Conservation (phyloP, 2,329 filamentous ascomycete species). For the Pseudocercospora eumusae region DNA sequence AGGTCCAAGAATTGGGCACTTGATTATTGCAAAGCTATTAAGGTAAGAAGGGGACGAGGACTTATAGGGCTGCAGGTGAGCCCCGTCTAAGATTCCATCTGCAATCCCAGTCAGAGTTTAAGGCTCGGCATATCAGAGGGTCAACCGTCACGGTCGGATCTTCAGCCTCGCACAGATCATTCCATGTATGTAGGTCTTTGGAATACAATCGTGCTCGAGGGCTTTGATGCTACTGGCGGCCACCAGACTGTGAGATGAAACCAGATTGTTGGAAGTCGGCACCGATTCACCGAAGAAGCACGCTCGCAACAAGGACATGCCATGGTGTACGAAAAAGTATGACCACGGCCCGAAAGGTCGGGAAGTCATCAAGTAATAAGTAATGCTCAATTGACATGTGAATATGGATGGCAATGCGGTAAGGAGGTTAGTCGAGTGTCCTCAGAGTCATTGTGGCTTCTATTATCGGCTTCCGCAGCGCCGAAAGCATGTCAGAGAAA, state of each 20-base stretch:
- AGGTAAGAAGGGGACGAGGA: neutral
- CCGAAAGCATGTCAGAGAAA: too few relatives aligned
- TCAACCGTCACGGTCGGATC: neutral
- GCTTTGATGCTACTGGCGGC: neutral
- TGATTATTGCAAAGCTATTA: neutral
- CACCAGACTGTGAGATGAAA: neutral
- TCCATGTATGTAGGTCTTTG: neutral
- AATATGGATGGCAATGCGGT: slow-evolving; percentile 2
- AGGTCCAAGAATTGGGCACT: slow-evolving; percentile 4
- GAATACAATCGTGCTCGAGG: neutral
- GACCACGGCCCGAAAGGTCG: slow-evolving; percentile 4
- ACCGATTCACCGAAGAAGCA: neutral
- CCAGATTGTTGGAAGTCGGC: neutral
- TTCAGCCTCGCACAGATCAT: neutral
- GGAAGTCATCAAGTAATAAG: neutral
- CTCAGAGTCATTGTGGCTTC: too few relatives aligned
- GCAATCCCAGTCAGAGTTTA: neutral
- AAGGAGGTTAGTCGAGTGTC: neutral
- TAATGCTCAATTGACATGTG: neutral
- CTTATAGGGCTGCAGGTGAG: slow-evolving; percentile 4
- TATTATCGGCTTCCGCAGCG: too few relatives aligned
- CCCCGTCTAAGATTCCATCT: neutral
- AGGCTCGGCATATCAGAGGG: neutral
- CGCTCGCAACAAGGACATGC: neutral
- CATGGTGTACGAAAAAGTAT: slow-evolving; percentile 2